Evolutionary conservation across 352 stramenopile species (phyloP).

Genomic region (Phytophthora citricola): DNA sequence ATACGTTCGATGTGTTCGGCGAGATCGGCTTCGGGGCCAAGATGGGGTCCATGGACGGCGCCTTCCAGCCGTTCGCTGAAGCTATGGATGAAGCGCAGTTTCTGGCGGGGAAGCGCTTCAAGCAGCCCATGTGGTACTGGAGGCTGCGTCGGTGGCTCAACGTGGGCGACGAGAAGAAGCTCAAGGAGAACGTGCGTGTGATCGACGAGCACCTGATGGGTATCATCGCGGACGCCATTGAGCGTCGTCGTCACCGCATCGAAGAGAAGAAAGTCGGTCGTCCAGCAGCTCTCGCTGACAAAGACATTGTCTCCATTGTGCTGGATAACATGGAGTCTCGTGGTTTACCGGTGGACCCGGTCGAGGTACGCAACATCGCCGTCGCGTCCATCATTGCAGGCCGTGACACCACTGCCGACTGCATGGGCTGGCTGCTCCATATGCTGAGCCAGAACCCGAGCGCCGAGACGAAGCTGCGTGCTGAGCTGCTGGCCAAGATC

Average conservation of each 20-base stretch:
- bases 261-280: conserved; percentile 15
- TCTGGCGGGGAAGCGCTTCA: conserved; percentile 37
- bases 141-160: conserved; percentile 54
- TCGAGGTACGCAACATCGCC: conserved; percentile 63
- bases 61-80: conserved; percentile 44
- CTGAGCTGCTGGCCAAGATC: conserved; percentile 31
- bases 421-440: conserved; percentile 58
- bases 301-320: conserved; percentile 43
- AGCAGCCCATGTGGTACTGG: conserved; percentile 47
- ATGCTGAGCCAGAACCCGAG: conserved; percentile 33
- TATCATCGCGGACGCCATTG: conserved; percentile 50
- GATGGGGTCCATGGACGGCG: conserved; percentile 38
- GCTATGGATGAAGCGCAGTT: conserved; percentile 43
- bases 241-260: conserved; percentile 25
- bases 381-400: conserved; percentile 78
- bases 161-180: conserved; percentile 42
- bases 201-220: conserved; percentile 46
- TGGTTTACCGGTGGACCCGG: conserved; percentile 31
- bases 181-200: conserved; percentile 40
- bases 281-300: conserved; percentile 17
- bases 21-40: conserved; percentile 52
- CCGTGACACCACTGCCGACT: conserved; percentile 69
- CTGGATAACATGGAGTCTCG: conserved; percentile 35
- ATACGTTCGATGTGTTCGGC: conserved; percentile 54
- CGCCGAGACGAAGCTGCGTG: conserved; percentile 35